phyloP scores from a whole-genome alignment of 129 eudicot genomes.

The Flaveria sonorensis region DNA sequence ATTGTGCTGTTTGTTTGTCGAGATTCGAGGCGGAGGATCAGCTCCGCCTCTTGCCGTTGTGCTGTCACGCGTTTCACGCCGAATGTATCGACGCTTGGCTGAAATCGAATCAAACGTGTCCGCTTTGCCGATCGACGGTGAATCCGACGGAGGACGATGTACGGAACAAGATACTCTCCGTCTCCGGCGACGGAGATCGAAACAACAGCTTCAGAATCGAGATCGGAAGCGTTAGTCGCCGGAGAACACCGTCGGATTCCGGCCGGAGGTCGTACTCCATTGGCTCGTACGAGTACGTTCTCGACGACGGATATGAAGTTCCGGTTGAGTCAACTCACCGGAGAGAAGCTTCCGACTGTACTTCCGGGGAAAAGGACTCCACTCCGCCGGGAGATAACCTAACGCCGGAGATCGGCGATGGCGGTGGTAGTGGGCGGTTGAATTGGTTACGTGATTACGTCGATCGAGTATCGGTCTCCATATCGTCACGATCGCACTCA shows the following conservation, averaged over 20 bases:
- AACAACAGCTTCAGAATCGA: slow-evolving; percentile 64
- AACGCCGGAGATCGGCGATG: slow-evolving; percentile 53
- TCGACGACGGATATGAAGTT: slow-evolving; percentile 69
- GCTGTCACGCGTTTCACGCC: slow-evolving; percentile 84
- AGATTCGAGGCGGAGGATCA: slow-evolving; percentile 66
- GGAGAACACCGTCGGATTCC: slow-evolving; percentile 34
- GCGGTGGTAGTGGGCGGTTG: slow-evolving; percentile 42
- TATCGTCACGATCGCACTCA: slow-evolving; percentile 63
- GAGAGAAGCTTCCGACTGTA: slow-evolving; percentile 42
- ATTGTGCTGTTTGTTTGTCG: slow-evolving; percentile 79
- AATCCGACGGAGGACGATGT: slow-evolving; percentile 54
- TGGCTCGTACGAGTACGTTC: slow-evolving; percentile 83
- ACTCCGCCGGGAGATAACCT: slow-evolving; percentile 45
- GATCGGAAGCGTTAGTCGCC: slow-evolving; percentile 71
- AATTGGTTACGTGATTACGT: slow-evolving; percentile 90
- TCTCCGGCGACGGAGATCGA: slow-evolving; percentile 24
- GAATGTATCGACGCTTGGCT: slow-evolving; percentile 81
- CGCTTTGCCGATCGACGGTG: slow-evolving; percentile 72
- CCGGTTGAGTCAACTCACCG: slow-evolving; percentile 49
- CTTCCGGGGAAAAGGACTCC: slow-evolving; percentile 49
- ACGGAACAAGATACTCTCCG: slow-evolving; percentile 46
- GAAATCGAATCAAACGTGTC: slow-evolving; percentile 62
- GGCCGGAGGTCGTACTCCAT: slow-evolving; percentile 59
- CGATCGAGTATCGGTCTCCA: slow-evolving; percentile 56
- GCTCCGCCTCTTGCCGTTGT: slow-evolving; percentile 65